Base-by-base conservation (phyloP, 768 basidiomycete genomes). In the Russula abietina region DNA sequence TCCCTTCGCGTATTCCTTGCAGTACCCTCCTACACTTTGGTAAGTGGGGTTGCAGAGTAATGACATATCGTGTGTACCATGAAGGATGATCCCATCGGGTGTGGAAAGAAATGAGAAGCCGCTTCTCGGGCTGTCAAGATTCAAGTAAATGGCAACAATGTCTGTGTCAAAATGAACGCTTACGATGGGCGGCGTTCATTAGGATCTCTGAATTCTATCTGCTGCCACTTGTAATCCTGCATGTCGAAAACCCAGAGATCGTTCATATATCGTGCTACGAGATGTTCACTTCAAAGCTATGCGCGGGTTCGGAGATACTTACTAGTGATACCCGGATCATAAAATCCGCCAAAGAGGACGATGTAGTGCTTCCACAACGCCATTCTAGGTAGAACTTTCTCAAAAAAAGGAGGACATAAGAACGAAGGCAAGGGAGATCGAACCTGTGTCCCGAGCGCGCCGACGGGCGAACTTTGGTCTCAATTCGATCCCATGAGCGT, bases 311-410 rank as follows among this genome's bases (percentile, higher is more conserved):
- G n/a, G 60, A 8, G 45, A 32, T 65, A 69, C 82, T 53, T 68
- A 91, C 90, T 95, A 49, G 83, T 84, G 52, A 89, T 76, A 2
- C 93, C 93, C 2, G 90, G 88, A 70, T 95, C 92, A 65, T 91
- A 88, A 72, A 95, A 95, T 1, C 93, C 93, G 5, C 93, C 94
- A 70, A 95, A 97, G 0, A 96, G 77, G 41, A 95, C 80, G 30
- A 95, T 82, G 59, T 81, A 84, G 57, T 95, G 88, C 70, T 95
- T 96, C 90, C 90, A 96, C 49, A 89, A 76, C 0, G 88, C 88
- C 91, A 94, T 93, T 39, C 90, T 90, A 53, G 30, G n/a, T 38
- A 33, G 36, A 11, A 10, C 19, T 19, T n/a, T 24, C 45, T 63
- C 59, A 46, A 49, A 36, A 36, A 7, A 19, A 17, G 22, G 6